Conservation (phyloP, 352 stramenopile species). For the Globisporangium paddicum region DNA sequence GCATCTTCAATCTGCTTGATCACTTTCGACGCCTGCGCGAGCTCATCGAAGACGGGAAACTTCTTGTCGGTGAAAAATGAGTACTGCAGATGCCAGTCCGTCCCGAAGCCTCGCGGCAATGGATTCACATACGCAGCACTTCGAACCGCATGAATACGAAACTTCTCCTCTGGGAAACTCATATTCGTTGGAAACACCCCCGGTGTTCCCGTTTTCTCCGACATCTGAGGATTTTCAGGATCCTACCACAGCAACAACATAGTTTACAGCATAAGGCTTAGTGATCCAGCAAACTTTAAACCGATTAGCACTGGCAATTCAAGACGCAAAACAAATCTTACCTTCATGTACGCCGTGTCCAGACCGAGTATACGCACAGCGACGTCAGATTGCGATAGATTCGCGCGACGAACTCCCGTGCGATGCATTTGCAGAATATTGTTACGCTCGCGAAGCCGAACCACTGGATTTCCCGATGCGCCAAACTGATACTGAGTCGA, state of each 20-base stretch:
- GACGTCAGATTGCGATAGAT: constrained; percentile 41
- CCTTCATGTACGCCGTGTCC: constrained; percentile 72
- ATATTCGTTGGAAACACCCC: constrained; percentile 74
- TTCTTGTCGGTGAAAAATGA: constrained; percentile 81
- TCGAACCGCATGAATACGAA: constrained; percentile 65
- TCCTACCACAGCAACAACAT: constrained; percentile 31
- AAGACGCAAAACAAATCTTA: no score
- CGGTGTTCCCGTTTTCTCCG: constrained; percentile 63
- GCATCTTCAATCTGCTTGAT: constrained; percentile 34
- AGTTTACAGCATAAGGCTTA: not conserved
- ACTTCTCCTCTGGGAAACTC: constrained; percentile 78
- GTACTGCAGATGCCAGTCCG: constrained; percentile 83
- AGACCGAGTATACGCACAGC: constrained; percentile 60
- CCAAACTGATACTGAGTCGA: constrained; percentile 34
- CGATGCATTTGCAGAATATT: constrained; percentile 79
- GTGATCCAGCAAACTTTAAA: not conserved
- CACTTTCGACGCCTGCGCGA: constrained; percentile 38
- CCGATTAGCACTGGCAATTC: no score
- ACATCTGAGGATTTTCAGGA: constrained; percentile 53
- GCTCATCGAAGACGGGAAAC: constrained; percentile 65
- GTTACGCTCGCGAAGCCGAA: constrained; percentile 59
- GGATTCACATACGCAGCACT: constrained; percentile 75
- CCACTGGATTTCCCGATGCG: constrained; percentile 37
- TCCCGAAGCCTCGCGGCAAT: constrained; percentile 66
- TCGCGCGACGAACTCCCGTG: constrained; percentile 37